A percentile compares a stretch with the other conserved stretches of the same genome.
Conservation (phyloP, 75 land plant species). For the Sequoia sempervirens region DNA sequence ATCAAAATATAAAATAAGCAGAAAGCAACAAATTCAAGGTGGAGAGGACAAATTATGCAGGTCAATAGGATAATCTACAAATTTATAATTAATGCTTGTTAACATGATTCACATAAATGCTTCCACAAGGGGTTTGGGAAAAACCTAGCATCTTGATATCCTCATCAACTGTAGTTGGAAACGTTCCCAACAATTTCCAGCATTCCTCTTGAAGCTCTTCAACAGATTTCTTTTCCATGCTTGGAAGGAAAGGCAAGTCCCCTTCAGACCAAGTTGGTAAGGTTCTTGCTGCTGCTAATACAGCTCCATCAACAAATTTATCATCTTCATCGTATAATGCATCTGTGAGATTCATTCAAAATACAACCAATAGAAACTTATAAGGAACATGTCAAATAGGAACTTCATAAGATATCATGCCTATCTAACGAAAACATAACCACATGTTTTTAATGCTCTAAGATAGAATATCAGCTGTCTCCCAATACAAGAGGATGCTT, state of each 20-base stretch:
- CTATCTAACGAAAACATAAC: background rate
- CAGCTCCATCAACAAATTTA: conserved; percentile 82
- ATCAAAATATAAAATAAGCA: background rate
- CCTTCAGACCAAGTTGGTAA: conserved; percentile 94
- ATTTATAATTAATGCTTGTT: background rate
- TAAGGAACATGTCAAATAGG: background rate
- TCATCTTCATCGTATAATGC: conserved; percentile 23
- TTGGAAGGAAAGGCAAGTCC: conserved; percentile 77
- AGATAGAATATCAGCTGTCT: background rate
- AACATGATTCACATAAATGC: background rate
- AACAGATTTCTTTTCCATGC: conserved; percentile 71
- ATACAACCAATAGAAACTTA: conserved; percentile 18
- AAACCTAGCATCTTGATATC: conserved; percentile 69
- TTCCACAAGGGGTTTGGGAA: background rate
- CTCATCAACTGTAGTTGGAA: conserved; percentile 63
- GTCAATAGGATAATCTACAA: background rate
- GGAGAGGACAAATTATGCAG: background rate
- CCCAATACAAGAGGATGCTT: background rate
- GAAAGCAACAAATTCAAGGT: background rate
- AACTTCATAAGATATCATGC: background rate
- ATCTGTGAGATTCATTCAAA: conserved; percentile 7
- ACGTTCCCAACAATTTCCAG: conserved; percentile 52
- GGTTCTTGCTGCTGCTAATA: conserved; percentile 88
- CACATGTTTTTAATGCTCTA: background rate
- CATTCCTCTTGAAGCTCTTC: conserved; percentile 82